phyloP scores from a whole-genome alignment of 106 monocot genomes.

The Dactylorhiza incarnata region DNA sequence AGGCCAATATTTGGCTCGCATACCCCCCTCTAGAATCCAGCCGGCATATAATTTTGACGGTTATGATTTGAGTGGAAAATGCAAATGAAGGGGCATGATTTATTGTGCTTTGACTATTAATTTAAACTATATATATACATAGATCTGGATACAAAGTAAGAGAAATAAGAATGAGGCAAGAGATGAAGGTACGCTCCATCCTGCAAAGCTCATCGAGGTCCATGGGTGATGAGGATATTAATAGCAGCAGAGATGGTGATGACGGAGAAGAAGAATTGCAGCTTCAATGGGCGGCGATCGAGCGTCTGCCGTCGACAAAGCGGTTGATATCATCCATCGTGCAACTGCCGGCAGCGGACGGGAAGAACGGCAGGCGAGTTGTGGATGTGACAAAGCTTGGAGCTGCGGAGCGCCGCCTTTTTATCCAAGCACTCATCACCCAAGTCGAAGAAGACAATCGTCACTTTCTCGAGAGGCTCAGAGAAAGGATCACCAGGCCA shows the following conservation, averaged over 20 bases:
- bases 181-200: too few relatives aligned
- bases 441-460: conserved; percentile 20
- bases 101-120: too few relatives aligned
- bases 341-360: background rate
- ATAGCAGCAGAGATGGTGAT: background rate
- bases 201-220: too few relatives aligned
- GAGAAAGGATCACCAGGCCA: conserved; percentile 13
- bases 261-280: background rate
- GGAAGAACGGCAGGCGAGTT: background rate
- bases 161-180: too few relatives aligned
- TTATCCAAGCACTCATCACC: conserved; percentile 16
- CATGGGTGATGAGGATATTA: background rate
- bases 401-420: background rate
- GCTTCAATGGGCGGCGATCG: conserved; percentile 19
- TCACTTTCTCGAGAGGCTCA: conserved; percentile 6
- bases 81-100: too few relatives aligned
- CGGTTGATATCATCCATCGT: conserved; percentile 3
- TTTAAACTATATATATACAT: too few relatives aligned
- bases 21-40: too few relatives aligned
- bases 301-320: conserved; percentile 11
- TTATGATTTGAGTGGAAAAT: too few relatives aligned
- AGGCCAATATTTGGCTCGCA: too few relatives aligned
- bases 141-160: too few relatives aligned
- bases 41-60: too few relatives aligned
- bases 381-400: conserved; percentile 11